Evolutionary conservation across 75 land plant genomes (phyloP).

Genomic region (Selaginella tamariscina): DNA sequence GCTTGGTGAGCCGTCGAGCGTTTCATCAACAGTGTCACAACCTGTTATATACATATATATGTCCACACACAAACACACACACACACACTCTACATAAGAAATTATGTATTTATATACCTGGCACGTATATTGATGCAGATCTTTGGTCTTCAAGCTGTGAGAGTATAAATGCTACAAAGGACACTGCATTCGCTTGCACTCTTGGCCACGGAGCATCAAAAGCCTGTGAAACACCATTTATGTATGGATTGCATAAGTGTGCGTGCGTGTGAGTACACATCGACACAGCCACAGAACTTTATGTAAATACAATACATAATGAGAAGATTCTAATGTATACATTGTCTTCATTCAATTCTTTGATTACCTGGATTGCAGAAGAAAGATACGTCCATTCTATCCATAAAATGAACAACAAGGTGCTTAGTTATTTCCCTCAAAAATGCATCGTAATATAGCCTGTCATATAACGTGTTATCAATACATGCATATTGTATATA

Average conservation of each 20-base stretch:
- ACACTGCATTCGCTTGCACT: constrained; percentile 89
- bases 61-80: no score
- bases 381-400: constrained; percentile 59
- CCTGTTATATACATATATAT: constrained; percentile 26
- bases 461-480: no score
- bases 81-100: neutral
- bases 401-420: constrained; percentile 31
- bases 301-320: neutral
- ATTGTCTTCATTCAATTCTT: neutral
- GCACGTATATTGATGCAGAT: neutral
- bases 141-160: constrained; percentile 19
- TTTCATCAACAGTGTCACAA: constrained; percentile 47
- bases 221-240: constrained; percentile 38
- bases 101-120: neutral
- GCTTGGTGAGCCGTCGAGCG: constrained; percentile 54
- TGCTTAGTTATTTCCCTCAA: constrained; percentile 58
- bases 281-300: neutral
- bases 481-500: neutral
- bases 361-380: constrained; percentile 54
- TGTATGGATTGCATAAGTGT: neutral
- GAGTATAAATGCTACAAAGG: constrained; percentile 56
- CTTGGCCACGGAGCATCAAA: constrained; percentile 84
- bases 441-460: constrained; percentile 82
- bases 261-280: neutral
- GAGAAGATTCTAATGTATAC: neutral